These are phyloP conservation scores for Lepiota brunneoincarnata DNA, from an alignment of 768 basidiomycete genomes.

Conservation along the genomic window DNA sequence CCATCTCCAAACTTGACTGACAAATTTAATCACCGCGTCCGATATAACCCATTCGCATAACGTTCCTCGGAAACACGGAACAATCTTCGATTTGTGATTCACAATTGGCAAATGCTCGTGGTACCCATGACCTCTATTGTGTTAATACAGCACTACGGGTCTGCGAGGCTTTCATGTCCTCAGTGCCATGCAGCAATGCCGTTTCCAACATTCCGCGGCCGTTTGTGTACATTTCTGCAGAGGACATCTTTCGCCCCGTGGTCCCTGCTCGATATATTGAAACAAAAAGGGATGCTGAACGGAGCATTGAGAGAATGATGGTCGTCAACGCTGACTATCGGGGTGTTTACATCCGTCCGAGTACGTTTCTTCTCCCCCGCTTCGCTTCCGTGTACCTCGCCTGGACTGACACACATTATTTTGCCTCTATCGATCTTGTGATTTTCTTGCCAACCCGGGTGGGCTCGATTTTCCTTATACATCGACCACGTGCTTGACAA, in stretches of 20 bases:
- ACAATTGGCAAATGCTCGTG: background rate
- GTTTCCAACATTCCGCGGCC: slow-evolving; percentile 41
- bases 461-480: background rate
- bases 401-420: background rate
- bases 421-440: slow-evolving; percentile 4
- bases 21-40: slow-evolving; percentile 8
- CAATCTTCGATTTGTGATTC: background rate
- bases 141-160: slow-evolving; percentile 59
- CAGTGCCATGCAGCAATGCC: slow-evolving; percentile 26
- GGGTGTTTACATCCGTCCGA: slow-evolving; percentile 84
- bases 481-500: background rate
- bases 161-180: slow-evolving; percentile 70
- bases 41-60: background rate
- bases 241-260: slow-evolving; percentile 87
- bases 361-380: slow-evolving; percentile 43
- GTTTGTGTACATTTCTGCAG: slow-evolving; percentile 96
- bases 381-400: background rate
- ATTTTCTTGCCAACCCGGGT: background rate
- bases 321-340: slow-evolving; percentile 44
- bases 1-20: slow-evolving; percentile 13
- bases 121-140: background rate
- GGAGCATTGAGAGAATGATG: slow-evolving; percentile 56
- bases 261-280: slow-evolving; percentile 85
- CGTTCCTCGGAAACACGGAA: background rate
- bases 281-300: slow-evolving; percentile 92